phyloP scores from a whole-genome alignment of 2,329 filamentous ascomycete species.

The Calonectria hawksworthii region DNA sequence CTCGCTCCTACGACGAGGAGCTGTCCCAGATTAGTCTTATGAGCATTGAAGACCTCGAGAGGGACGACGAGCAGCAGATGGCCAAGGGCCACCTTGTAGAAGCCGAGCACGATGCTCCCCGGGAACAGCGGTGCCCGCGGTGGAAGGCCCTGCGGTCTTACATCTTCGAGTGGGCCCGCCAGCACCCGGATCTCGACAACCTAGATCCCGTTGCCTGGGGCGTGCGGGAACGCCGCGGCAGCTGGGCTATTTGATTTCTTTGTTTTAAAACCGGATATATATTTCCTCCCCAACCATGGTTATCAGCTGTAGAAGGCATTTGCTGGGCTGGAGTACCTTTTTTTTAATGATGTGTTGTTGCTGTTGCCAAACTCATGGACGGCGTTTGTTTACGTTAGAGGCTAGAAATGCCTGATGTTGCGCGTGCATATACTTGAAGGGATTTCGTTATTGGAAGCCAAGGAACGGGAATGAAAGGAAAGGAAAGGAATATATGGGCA shows the following conservation, averaged over 20 bases:
- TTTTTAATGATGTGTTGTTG: neutral
- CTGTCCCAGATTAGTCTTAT: slow-evolving; percentile 85
- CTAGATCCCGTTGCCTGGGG: slow-evolving; percentile 76
- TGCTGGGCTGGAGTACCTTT: neutral
- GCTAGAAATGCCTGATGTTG: neutral
- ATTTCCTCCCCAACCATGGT: neutral
- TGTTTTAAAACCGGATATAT: neutral
- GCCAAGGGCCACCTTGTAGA: slow-evolving; percentile 81
- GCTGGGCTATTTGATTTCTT: slow-evolving; percentile 74
- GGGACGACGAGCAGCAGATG: slow-evolving; percentile 74
- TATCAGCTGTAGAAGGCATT: neutral
- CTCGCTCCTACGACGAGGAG: slow-evolving; percentile 86
- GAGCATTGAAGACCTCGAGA: slow-evolving; percentile 75
- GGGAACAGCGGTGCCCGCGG: slow-evolving; percentile 72
- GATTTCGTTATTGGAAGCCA: neutral
- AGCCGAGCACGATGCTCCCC: slow-evolving; percentile 61
- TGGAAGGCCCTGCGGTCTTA: slow-evolving; percentile 90
- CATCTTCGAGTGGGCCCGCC: slow-evolving; percentile 89
- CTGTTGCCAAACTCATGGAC: neutral
- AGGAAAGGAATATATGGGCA: neutral
- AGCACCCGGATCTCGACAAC: slow-evolving; percentile 81
- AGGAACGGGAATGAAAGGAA: neutral
- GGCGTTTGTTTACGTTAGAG: neutral
- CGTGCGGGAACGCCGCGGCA: slow-evolving; percentile 75
- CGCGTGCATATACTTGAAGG: neutral